Evolutionary conservation across 805 yeast genomes (phyloP), one percentile per base, ranked within the genome.

Genomic region (Wickerhamomyces strasburgensis): DNA sequence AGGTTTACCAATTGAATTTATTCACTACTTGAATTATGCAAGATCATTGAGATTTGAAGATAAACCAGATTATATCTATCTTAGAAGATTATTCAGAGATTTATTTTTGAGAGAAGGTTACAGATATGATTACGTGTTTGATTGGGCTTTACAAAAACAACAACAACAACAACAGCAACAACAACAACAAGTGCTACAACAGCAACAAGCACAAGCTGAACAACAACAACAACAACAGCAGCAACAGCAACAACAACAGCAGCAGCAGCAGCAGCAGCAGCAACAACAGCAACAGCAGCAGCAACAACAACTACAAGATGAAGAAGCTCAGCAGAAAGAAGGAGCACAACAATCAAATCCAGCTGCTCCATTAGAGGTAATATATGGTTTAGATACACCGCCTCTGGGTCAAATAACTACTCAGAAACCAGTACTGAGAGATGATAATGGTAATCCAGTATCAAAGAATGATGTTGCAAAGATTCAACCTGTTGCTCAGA

Each of bases 61-160:
- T 47, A 81, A 79, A 40, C 94, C 94, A 5, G 82, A 84, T 52
- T 84, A 84, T 59, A 78, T 73, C 39, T 80, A 79, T 50, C 69
- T 80, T 47, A 65, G 82, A 39, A 82, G 86, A 59, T 70, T 90
- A 40, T 84, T 90, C 65, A 78, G 96, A 55, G 97, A 89, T 57
- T 70, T 93, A 52, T 87, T 87, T 58, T 70, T 85, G 46, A 78
- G 90, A 47, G 90, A 90, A 60, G 85, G 86, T 40, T 90, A 87
- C 61, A 79, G 82, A 51, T 90, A 89, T 61, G 98, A 90, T 64
- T 90, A 88, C 62, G 79, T 93, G 16, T 90, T 88, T 63, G 98
- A 90, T 64, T 90, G 98, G 98, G 90, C 96, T 19, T 76, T 88
- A 44, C 84, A 80, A 66, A 84, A 84, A 59, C 81, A 75, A 59